Conservation (phyloP, 2,329 filamentous ascomycete species). For the Hypomyces perniciosus region DNA sequence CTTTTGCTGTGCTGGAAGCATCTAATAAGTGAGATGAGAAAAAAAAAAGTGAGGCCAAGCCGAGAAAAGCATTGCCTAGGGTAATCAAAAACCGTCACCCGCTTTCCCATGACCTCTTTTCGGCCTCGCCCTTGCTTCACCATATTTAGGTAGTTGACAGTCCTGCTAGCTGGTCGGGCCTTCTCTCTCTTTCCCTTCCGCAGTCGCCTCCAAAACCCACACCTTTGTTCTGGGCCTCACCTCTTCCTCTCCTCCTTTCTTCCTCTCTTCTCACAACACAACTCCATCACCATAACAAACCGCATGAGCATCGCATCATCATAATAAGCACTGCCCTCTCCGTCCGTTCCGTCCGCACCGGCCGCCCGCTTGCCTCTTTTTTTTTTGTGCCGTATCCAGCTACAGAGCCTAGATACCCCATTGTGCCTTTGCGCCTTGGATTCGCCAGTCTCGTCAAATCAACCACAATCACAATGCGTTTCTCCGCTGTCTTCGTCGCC, state of each 20-base stretch:
- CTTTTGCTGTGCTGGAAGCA: constrained; percentile 2
- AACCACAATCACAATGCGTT: constrained; percentile 34
- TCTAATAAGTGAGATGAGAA: neutral
- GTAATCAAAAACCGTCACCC: constrained; percentile 11
- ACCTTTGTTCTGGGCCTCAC: neutral
- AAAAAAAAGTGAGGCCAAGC: constrained; percentile 5
- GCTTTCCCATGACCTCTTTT: constrained; percentile 11
- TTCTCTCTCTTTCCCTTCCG: constrained; percentile 6
- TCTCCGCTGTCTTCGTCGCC: constrained; percentile 34
- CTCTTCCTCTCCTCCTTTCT: constrained; percentile 1
- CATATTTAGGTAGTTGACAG: constrained; percentile 12
- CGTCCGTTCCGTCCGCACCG: neutral
- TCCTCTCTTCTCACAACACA: constrained; percentile 2
- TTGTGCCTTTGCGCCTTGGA: constrained; percentile 1
- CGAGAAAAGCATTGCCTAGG: neutral
- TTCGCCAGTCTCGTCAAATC: neutral
- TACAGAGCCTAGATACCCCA: constrained; percentile 3
- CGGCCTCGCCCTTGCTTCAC: constrained; percentile 13
- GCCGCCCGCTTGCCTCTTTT: neutral
- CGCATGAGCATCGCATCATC: constrained; percentile 12
- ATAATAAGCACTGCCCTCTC: constrained; percentile 9
- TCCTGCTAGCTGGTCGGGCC: constrained; percentile 10
- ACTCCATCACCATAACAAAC: constrained; percentile 7
- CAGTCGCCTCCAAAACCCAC: neutral
- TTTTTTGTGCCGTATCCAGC: neutral